Percentiles rank a stretch among this genome's conserved stretches.
These are phyloP conservation scores for Neurospora discreta DNA, from an alignment of 495 filamentous ascomycete species.

Conservation along the genomic window DNA sequence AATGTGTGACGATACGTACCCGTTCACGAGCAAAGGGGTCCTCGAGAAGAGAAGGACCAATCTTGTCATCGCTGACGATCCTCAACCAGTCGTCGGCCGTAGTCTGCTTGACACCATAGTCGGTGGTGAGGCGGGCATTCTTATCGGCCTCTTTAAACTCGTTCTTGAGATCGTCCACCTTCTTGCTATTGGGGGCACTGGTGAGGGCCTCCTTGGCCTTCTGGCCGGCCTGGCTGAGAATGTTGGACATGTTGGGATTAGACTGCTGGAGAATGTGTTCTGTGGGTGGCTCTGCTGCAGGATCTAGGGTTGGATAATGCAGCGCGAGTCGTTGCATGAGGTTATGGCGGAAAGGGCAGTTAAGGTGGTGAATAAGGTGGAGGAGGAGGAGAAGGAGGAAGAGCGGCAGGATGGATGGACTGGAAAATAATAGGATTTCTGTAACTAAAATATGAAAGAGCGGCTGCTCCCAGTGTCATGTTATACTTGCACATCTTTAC, in stretches of 20 bases:
- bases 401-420: neutral
- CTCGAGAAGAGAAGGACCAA: conserved; percentile 69
- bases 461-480: neutral
- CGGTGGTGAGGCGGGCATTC: conserved; percentile 50
- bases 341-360: too few relatives aligned
- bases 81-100: conserved; percentile 74
- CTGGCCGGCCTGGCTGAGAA: conserved; percentile 14
- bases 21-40: conserved; percentile 72
- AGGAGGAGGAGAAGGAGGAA: neutral
- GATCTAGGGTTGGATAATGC: neutral
- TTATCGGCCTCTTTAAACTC: conserved; percentile 22
- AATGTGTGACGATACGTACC: too few relatives aligned
- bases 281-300: neutral
- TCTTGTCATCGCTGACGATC: conserved; percentile 44
- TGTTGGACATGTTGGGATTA: conserved; percentile 3
- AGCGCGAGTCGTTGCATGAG: neutral
- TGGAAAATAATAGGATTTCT: neutral
- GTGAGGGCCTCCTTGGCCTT: conserved; percentile 21
- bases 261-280: neutral
- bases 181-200: conserved; percentile 19
- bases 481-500: neutral
- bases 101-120: conserved; percentile 64
- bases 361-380: neutral
- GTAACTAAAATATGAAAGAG: neutral
- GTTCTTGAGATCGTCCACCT: conserved; percentile 29